Evolutionary conservation across 768 basidiomycete species (phyloP).

Genomic region (Lactarius hengduanensis): DNA sequence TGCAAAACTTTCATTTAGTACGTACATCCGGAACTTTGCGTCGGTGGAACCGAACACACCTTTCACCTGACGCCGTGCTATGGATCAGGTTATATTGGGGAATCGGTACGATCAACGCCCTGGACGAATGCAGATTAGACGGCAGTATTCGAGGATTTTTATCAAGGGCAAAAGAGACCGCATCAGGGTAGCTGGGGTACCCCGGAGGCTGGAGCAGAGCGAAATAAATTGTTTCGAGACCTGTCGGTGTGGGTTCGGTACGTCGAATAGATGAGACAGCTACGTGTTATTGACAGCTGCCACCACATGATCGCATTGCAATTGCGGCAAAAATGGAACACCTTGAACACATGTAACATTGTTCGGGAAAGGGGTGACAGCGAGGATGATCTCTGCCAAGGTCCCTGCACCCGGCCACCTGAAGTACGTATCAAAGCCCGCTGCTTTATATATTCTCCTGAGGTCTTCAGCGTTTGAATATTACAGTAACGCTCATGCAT

Average conservation of each 20-base stretch:
- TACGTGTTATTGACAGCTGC: neutral
- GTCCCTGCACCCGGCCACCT: neutral
- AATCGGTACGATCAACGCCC: neutral
- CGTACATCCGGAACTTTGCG: neutral
- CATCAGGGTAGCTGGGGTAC: conserved; percentile 9
- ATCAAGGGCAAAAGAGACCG: neutral
- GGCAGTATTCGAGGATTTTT: neutral
- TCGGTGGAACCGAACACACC: neutral
- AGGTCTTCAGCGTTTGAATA: neutral
- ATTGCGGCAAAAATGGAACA: conserved; percentile 5
- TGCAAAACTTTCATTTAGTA: conserved; percentile 1
- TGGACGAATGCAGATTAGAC: neutral
- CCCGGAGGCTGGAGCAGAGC: neutral
- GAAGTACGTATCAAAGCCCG: neutral
- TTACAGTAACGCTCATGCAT: neutral
- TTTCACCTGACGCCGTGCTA: neutral
- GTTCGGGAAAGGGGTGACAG: neutral
- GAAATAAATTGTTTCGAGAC: conserved; percentile 1
- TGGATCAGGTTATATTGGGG: neutral
- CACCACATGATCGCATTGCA: neutral
- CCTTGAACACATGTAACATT: neutral
- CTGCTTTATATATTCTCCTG: neutral
- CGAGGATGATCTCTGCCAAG: neutral
- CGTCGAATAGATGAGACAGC: conserved; percentile 5
- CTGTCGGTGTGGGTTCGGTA: neutral